These are phyloP conservation scores for Ascochyta fabae DNA, from an alignment of 2,329 filamentous ascomycete genomes.

Conservation along the genomic window DNA sequence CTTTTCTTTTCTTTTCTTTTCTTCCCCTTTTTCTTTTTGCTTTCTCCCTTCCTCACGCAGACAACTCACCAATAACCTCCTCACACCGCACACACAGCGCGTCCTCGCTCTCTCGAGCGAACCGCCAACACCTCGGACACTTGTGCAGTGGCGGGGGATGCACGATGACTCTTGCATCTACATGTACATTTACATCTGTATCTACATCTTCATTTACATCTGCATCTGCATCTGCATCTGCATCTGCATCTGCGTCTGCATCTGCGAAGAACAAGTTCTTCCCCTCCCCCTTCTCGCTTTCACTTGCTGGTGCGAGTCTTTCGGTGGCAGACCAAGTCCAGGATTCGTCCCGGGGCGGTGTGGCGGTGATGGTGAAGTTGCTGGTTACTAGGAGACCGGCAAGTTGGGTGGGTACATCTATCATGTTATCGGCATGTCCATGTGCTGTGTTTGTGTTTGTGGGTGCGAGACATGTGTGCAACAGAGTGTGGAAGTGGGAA, in stretches of 20 bases:
- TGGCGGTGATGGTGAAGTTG: slow-evolving; percentile 32
- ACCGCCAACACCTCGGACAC: slow-evolving; percentile 90
- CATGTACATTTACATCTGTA: no score
- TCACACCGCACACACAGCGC: slow-evolving; percentile 76
- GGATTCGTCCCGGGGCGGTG: background rate
- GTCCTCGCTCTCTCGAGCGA: slow-evolving; percentile 71
- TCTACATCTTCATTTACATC: no score
- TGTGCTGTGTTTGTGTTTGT: background rate
- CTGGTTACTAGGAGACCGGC: slow-evolving; percentile 54
- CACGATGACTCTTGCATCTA: slow-evolving; percentile 36
- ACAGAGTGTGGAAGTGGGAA: background rate
- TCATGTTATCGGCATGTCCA: background rate
- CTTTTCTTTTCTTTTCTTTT: no score
- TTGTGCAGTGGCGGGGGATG: slow-evolving; percentile 65
- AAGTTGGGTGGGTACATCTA: slow-evolving; percentile 36
- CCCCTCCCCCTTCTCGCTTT: background rate
- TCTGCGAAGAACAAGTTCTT: slow-evolving; percentile 14
- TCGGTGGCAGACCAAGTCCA: slow-evolving; percentile 26
- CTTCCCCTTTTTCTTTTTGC: no score
- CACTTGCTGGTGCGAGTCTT: slow-evolving; percentile 40
- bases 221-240: no score
- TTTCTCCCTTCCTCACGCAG: background rate
- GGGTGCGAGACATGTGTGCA: slow-evolving; percentile 12
- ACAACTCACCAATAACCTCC: slow-evolving; percentile 60
- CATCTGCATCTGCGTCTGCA: background rate